These are phyloP conservation scores for Mucor lusitanicus DNA, from an alignment of 371 early-diverging fungal genomes.

Conservation along the genomic window DNA sequence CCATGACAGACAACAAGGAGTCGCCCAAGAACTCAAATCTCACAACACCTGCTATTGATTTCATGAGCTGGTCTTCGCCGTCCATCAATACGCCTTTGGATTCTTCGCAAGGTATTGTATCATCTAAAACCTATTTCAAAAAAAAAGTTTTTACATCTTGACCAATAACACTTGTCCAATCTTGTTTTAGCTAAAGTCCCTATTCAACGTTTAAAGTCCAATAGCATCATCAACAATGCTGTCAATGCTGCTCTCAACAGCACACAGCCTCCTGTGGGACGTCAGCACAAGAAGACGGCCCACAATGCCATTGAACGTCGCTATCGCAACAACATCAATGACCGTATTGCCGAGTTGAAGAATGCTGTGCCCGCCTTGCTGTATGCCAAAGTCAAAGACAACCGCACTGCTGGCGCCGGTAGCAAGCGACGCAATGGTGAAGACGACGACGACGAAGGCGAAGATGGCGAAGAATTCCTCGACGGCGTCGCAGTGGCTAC, in stretches of 20 bases:
- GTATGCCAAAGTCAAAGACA: slow-evolving; percentile 55
- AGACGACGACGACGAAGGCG: slow-evolving; percentile 60
- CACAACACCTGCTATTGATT: slow-evolving; percentile 15
- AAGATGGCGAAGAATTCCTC: slow-evolving; percentile 57
- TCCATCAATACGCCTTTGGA: neutral
- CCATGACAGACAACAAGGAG: neutral
- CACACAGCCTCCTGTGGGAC: slow-evolving; percentile 21
- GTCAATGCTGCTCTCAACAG: neutral
- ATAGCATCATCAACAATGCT: slow-evolving; percentile 8
- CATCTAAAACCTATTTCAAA: slow-evolving; percentile 8
- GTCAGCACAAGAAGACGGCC: slow-evolving; percentile 83
- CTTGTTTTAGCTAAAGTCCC: slow-evolving; percentile 35
- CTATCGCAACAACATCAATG: slow-evolving; percentile 94
- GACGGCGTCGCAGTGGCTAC: slow-evolving; percentile 68
- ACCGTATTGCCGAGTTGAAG: slow-evolving; percentile 84
- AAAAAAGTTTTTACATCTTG: slow-evolving; percentile 1
- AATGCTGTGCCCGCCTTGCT: slow-evolving; percentile 84
- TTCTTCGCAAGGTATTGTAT: neutral
- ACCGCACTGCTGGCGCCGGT: slow-evolving; percentile 21
- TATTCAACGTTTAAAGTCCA: slow-evolving; percentile 40
- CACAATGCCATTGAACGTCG: slow-evolving; percentile 94
- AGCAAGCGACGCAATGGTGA: slow-evolving; percentile 20
- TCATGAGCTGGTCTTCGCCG: slow-evolving; percentile 16
- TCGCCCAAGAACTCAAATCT: neutral
- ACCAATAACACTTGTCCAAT: slow-evolving; percentile 5